Evolutionary conservation across 2,329 filamentous ascomycete species (phyloP), one percentile per base, ranked within the genome.

Genomic region (Aspergillus tubingensis): DNA sequence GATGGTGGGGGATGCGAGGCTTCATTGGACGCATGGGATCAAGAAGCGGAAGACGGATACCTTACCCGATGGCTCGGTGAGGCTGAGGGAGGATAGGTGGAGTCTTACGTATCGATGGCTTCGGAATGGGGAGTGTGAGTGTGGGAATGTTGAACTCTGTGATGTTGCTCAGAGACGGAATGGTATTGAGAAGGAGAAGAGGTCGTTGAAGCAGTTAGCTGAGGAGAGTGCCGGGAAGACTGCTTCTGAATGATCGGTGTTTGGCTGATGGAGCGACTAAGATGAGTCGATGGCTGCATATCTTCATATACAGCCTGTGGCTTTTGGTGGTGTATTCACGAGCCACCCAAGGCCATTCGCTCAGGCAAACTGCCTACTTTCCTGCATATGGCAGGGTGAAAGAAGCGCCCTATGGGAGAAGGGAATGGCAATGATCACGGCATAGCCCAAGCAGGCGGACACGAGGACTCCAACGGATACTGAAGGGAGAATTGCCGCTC

Each of bases 21-120:
- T 85, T 65, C 81, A 84, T 70, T 85, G 82, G 82, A 85, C 82
- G 11, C 83, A 86, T 63, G 82, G 80, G 0, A 85, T 86, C 62
- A 79, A 80, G 64, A 78, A 82, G 59, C 77, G 83, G 52, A 85
- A 84, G 68, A 85, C 79, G 3, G 83, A 85, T 58, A 72, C 70
- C 0, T 59, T 84, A 1, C 15, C 71, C 0, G 82, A 85, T 63
- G 82, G 80, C 0, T 77, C 74, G 1, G 75, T 82, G 2, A 73
- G 83, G 5, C 60, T 64, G 38, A 73, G 83, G 0, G 65, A 61
- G 2, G 75, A 83, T 30, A 75, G 83, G 6, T 85, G 83, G 83
- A 85, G 83, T 65, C 76, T 85, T 47, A 85, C 83, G 2, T 85
- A 83, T 65, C 77, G 83, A 0, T 85, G 83, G 83, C 64, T 83